Percentiles rank a stretch among this genome's conserved stretches.
phyloP scores from a whole-genome alignment of 2,329 filamentous ascomycete genomes.

The Monosporascus sp. region DNA sequence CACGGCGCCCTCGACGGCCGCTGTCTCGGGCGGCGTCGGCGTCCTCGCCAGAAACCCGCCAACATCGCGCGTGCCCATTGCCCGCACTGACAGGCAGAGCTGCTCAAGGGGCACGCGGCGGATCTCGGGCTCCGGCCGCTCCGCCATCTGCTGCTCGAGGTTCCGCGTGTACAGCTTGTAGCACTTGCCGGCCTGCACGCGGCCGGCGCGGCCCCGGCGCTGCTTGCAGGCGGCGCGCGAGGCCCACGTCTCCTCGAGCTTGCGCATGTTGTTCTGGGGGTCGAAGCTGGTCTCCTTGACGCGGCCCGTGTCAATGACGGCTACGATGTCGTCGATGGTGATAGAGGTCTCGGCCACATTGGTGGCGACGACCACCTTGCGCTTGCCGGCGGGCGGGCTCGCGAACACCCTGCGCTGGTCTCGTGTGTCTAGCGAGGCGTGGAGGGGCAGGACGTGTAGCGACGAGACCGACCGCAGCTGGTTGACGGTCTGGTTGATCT shows the following conservation, averaged over 20 bases:
- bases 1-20: slow-evolving; percentile 82
- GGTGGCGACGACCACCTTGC: slow-evolving; percentile 90
- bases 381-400: slow-evolving; percentile 67
- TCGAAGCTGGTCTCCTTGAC: slow-evolving; percentile 98
- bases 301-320: slow-evolving; percentile 88
- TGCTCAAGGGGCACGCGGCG: slow-evolving; percentile 89
- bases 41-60: slow-evolving; percentile 76
- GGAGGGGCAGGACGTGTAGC: slow-evolving; percentile 78
- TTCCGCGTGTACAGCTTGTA: slow-evolving; percentile 93
- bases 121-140: slow-evolving; percentile 89
- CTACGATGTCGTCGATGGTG: slow-evolving; percentile 95
- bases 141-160: slow-evolving; percentile 79
- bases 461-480: slow-evolving; percentile 56
- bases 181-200: slow-evolving; percentile 85
- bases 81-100: slow-evolving; percentile 86
- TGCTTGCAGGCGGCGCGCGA: slow-evolving; percentile 93
- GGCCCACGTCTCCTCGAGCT: slow-evolving; percentile 91
- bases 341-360: slow-evolving; percentile 98
- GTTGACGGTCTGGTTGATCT: slow-evolving; percentile 78
- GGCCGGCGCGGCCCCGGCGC: slow-evolving; percentile 83
- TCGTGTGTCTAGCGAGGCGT: slow-evolving; percentile 82
- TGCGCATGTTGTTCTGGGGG: slow-evolving; percentile 86
- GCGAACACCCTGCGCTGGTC: slow-evolving; percentile 88
- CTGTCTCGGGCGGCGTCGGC: slow-evolving; percentile 79
- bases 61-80: slow-evolving; percentile 87